phyloP scores from a whole-genome alignment of 2,329 filamentous ascomycete species.

The Colletotrichum scovillei region DNA sequence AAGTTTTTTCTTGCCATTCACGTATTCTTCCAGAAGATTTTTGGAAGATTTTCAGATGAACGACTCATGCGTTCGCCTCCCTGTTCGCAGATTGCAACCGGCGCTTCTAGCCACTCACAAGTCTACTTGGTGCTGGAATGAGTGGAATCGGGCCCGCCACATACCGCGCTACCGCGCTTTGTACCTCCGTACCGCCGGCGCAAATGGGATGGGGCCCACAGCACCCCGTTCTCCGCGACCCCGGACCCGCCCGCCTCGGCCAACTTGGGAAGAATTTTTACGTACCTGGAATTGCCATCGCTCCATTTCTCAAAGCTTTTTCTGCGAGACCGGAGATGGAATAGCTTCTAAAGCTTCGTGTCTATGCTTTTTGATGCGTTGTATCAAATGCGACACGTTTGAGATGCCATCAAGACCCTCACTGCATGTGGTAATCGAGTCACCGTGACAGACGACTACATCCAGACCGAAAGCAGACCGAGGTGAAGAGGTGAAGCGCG shows the following conservation, averaged over 20 bases:
- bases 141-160: background rate
- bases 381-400: too few species aligned
- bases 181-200: background rate
- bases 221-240: background rate
- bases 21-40: background rate
- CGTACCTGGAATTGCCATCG: slow-evolving; percentile 21
- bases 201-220: background rate
- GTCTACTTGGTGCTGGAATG: background rate
- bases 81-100: background rate
- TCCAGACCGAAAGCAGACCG: slow-evolving; percentile 5
- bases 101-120: background rate
- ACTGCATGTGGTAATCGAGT: background rate
- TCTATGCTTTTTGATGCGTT: background rate
- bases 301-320: background rate
- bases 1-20: background rate
- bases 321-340: slow-evolving; percentile 23
- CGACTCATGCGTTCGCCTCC: slow-evolving; percentile 22
- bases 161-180: background rate
- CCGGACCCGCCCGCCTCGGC: slow-evolving; percentile 24
- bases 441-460: too few species aligned
- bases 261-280: slow-evolving; percentile 17
- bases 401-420: too few species aligned
- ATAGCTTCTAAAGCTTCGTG: background rate
- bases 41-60: slow-evolving; percentile 8
- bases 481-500: background rate